Conservation (phyloP, 2,329 filamentous ascomycete species). For the Waltergamsia citrina region DNA sequence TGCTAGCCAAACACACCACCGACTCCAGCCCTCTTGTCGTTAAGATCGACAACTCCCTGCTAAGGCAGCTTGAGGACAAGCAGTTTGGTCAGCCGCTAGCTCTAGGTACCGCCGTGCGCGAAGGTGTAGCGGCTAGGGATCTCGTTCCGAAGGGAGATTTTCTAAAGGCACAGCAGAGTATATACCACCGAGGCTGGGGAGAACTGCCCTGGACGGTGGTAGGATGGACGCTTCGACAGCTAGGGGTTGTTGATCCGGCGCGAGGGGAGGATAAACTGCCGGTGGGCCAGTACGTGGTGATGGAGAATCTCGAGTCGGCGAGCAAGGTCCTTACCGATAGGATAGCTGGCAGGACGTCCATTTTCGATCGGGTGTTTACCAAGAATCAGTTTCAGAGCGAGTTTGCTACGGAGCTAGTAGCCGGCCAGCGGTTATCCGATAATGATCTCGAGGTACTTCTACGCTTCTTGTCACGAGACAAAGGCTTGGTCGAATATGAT, state of each 20-base stretch:
- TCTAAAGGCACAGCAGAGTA: slow-evolving; percentile 51
- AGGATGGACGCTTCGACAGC: slow-evolving; percentile 64
- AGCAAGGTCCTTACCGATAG: slow-evolving; percentile 43
- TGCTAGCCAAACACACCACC: slow-evolving; percentile 28
- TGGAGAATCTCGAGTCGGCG: slow-evolving; percentile 52
- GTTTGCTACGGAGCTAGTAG: slow-evolving; percentile 43
- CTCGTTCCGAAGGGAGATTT: slow-evolving; percentile 68
- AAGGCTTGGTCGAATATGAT: slow-evolving; percentile 47
- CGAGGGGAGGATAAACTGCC: slow-evolving; percentile 45
- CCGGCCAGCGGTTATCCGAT: slow-evolving; percentile 43
- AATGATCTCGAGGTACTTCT: slow-evolving; percentile 62
- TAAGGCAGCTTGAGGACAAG: slow-evolving; percentile 61
- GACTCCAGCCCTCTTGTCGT: slow-evolving; percentile 41
- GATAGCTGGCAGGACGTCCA: slow-evolving; percentile 29
- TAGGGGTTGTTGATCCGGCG: slow-evolving; percentile 48
- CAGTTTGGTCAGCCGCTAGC: slow-evolving; percentile 77
- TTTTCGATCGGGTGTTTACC: slow-evolving; percentile 60
- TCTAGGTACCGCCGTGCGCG: slow-evolving; percentile 66
- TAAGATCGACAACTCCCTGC: slow-evolving; percentile 51
- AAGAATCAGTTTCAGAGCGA: slow-evolving; percentile 52
- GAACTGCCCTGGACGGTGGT: slow-evolving; percentile 60
- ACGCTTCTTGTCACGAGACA: slow-evolving; percentile 60
- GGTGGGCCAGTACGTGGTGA: slow-evolving; percentile 53
- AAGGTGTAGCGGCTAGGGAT: slow-evolving; percentile 59
- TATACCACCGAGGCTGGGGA: slow-evolving; percentile 64